A percentile compares a stretch with the other conserved stretches of the same genome.
Evolutionary conservation across 2,329 filamentous ascomycete genomes (phyloP).

Genomic region (Scedosporium aurantiacum): DNA sequence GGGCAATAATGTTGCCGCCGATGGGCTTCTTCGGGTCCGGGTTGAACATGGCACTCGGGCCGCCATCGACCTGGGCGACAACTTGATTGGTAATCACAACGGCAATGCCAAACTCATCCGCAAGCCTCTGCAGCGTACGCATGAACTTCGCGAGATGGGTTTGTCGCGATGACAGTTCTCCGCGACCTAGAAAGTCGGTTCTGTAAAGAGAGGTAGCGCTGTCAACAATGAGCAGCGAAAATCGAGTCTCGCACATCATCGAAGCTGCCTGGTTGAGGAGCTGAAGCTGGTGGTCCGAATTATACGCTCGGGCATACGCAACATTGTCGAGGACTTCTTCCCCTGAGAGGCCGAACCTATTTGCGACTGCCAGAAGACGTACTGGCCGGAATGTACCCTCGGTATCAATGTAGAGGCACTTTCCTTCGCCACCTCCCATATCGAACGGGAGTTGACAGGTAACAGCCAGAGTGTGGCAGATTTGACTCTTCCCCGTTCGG

Average conservation of each 20-base stretch:
- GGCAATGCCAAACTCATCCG: constrained; percentile 84
- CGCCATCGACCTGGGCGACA: constrained; percentile 94
- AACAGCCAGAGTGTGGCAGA: constrained; percentile 96
- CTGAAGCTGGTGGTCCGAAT: constrained; percentile 94
- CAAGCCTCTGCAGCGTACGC: constrained; percentile 68
- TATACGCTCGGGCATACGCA: constrained; percentile 94
- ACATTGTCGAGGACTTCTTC: constrained; percentile 98
- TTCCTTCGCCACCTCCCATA: constrained; percentile 97
- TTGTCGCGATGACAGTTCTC: constrained; percentile 88
- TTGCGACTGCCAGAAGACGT: constrained; percentile 79
- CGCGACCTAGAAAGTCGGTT: constrained; percentile 93
- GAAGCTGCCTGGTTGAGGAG: constrained; percentile 87
- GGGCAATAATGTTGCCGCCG: constrained; percentile 96
- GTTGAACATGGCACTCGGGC: constrained; percentile 96
- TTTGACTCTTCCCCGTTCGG: constrained; percentile 94
- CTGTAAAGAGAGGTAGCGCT: constrained; percentile 91
- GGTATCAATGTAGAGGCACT: constrained; percentile 96
- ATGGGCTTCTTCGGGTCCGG: constrained; percentile 99
- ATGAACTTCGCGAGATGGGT: constrained; percentile 82
- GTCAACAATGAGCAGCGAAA: constrained; percentile 91
- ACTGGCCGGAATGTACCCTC: constrained; percentile 96
- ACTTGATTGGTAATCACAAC: constrained; percentile 99
- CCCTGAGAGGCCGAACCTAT: constrained; percentile 85
- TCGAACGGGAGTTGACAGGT: constrained; percentile 97
- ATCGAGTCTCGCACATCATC: constrained; percentile 99